These are phyloP conservation scores for Schwanniomyces occidentalis DNA, from an alignment of 805 yeast species.

Conservation along the genomic window DNA sequence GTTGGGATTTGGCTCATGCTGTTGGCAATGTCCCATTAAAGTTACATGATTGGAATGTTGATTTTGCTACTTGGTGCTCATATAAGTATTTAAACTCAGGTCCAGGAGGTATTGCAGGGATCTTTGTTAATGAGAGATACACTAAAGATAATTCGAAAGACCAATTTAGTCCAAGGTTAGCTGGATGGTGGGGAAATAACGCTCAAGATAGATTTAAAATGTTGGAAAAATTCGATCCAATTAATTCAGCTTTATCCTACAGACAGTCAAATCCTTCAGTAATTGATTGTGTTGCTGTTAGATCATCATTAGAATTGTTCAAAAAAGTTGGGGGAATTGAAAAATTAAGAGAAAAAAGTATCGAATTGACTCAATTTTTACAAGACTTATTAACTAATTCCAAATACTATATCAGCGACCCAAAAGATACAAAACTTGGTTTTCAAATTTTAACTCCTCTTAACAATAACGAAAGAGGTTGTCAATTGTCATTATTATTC, in stretches of 20 bases:
- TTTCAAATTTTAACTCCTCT: constrained; percentile 77
- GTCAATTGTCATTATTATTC: constrained; percentile 79
- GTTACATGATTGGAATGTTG: constrained; percentile 87
- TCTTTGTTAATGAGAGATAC: constrained; percentile 66
- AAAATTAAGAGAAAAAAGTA: constrained; percentile 54
- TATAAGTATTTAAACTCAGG: constrained; percentile 91
- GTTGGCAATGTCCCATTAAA: constrained; percentile 79
- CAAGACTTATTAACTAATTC: constrained; percentile 48
- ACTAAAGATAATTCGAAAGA: constrained; percentile 28
- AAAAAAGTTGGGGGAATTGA: constrained; percentile 63
- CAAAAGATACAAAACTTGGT: constrained; percentile 26
- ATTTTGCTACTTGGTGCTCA: constrained; percentile 94
- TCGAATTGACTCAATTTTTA: constrained; percentile 58
- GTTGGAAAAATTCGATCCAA: constrained; percentile 77
- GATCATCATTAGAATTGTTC: constrained; percentile 64
- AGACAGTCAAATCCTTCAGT: constrained; percentile 92
- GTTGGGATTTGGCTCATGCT: constrained; percentile 97
- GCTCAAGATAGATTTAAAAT: constrained; percentile 69
- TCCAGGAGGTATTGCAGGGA: constrained; percentile 91
- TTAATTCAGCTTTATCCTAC: constrained; percentile 82
- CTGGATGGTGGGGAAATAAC: constrained; percentile 98
- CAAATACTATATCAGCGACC: constrained; percentile 41
- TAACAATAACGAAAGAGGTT: constrained; percentile 60
- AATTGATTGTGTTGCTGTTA: constrained; percentile 73
- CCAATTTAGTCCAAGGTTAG: constrained; percentile 62